Evolutionary conservation across 805 yeast species (phyloP).

Genomic region (Hanseniaspora clermontiae): DNA sequence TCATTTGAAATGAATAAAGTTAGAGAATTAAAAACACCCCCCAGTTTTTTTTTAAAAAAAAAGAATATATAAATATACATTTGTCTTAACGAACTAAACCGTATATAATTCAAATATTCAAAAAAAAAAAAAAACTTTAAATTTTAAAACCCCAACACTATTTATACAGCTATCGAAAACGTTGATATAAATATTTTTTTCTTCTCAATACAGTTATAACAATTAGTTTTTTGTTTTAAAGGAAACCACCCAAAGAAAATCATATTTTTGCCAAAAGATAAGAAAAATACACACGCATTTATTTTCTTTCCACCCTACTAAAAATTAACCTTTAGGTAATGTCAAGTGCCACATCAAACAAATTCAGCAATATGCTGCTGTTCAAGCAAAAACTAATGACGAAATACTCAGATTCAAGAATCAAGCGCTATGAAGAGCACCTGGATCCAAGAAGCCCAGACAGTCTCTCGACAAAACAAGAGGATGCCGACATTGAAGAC

Average conservation of each 20-base stretch:
- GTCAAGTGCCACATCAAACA: constrained; percentile 3
- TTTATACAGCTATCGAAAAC: too few relatives aligned
- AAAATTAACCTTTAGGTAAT: background rate
- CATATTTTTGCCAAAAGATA: too few relatives aligned
- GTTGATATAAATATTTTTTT: too few relatives aligned
- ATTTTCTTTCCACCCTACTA: background rate
- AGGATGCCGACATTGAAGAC: constrained; percentile 9
- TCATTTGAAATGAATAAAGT: background rate
- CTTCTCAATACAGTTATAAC: too few relatives aligned
- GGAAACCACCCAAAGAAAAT: too few relatives aligned
- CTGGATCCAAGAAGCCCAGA: background rate
- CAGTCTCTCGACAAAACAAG: background rate
- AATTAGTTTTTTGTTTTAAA: too few relatives aligned
- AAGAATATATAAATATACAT: too few relatives aligned
- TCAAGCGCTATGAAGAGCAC: background rate
- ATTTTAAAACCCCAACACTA: too few relatives aligned
- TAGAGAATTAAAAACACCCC: background rate
- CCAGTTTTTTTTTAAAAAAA: too few relatives aligned
- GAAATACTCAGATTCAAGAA: background rate
- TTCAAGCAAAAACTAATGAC: constrained; percentile 4
- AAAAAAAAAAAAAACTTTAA: too few relatives aligned
- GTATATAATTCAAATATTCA: background rate
- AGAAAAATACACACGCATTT: too few relatives aligned
- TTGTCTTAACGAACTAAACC: background rate
- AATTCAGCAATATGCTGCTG: background rate